Evolutionary conservation across 768 basidiomycete genomes (phyloP).

Genomic region (Pisolithus sp.): DNA sequence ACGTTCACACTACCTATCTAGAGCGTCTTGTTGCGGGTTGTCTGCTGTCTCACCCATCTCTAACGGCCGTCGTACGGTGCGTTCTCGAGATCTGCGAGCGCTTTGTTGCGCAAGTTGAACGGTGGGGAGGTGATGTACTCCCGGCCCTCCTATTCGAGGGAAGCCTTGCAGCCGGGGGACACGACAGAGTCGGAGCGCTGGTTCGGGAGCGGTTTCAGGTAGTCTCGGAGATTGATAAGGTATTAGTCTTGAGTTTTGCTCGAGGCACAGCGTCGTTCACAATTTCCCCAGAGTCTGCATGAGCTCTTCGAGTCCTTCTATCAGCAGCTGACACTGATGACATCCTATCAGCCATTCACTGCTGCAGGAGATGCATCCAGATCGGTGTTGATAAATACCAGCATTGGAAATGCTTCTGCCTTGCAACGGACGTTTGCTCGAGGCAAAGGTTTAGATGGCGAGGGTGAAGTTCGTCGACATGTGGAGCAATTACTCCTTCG

Average conservation of each 20-base stretch:
- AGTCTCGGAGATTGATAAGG: slow-evolving; percentile 76
- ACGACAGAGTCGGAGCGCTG: slow-evolving; percentile 60
- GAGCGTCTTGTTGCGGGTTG: slow-evolving; percentile 75
- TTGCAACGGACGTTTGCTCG: slow-evolving; percentile 47
- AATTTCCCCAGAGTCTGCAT: slow-evolving; percentile 52
- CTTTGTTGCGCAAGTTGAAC: slow-evolving; percentile 81
- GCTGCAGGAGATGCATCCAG: slow-evolving; percentile 63
- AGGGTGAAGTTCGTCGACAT: slow-evolving; percentile 68
- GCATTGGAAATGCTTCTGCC: slow-evolving; percentile 41
- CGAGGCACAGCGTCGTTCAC: background rate
- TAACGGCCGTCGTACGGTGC: slow-evolving; percentile 58
- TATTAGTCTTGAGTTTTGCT: slow-evolving; percentile 18
- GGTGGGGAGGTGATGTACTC: slow-evolving; percentile 89
- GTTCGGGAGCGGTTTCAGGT: slow-evolving; percentile 63
- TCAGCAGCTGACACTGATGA: slow-evolving; percentile 69
- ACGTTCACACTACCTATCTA: slow-evolving; percentile 76
- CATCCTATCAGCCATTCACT: slow-evolving; percentile 66
- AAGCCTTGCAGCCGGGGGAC: slow-evolving; percentile 49
- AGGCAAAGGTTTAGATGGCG: slow-evolving; percentile 48
- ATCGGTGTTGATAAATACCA: slow-evolving; percentile 55
- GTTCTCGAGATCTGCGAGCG: slow-evolving; percentile 81
- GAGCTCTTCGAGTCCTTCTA: slow-evolving; percentile 69
- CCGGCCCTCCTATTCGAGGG: slow-evolving; percentile 82
- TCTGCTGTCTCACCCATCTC: slow-evolving; percentile 58
- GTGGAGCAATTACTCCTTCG: slow-evolving; percentile 77